Base-by-base conservation (phyloP, 139 green algal genomes). In the Micractinium conductrix region DNA sequence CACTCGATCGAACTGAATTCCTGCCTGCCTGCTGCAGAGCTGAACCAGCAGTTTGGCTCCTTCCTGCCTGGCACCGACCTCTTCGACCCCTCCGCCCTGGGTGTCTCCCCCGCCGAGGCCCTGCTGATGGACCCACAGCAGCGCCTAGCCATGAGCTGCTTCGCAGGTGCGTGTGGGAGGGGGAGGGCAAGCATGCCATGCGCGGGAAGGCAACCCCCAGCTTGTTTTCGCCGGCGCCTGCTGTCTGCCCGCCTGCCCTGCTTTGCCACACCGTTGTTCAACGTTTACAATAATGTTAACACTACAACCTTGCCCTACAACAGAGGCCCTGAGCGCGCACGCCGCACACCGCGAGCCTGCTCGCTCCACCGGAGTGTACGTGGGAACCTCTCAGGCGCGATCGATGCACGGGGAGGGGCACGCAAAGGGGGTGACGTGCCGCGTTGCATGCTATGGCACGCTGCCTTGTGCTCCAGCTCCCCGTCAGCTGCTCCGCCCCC, bases 51-150 rank as follows among this genome's bases (percentile, higher is more conserved):
- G 68, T 94, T 93, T 87, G 92, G 85, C 3, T 91, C 88, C 35
- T 95, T 93, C 78, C 73, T 96, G 50, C 35, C 78, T 8, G 83
- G 55, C 8, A 87, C 91, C 5, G 91, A 89, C 43, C 35, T 48
- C 26, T 97, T 95, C 84, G 93, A 96, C 81, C 53, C 89, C 12
- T 53, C 72, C 0, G 60, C 72, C 16, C 88, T 93, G 65, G 78
- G 81, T 44, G 53, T 88, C 38, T 83, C 86, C 0, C 86, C 87
- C 1, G 78, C 89, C 17, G 95, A 98, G 81, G 90, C 94, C 0
- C 80, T 87, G 30, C 84, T 91, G 16, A 95, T 98, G 91, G 94
- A 97, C 84, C 92, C 94, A 14, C 95, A 98, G 85, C 94, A 96
- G 87, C 90, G 95, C 7, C 74, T 97, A 50, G 80, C 96, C 67